Conservation (phyloP, 225 moss, liverwort and hornwort species). For the Marchantia polymorpha region DNA sequence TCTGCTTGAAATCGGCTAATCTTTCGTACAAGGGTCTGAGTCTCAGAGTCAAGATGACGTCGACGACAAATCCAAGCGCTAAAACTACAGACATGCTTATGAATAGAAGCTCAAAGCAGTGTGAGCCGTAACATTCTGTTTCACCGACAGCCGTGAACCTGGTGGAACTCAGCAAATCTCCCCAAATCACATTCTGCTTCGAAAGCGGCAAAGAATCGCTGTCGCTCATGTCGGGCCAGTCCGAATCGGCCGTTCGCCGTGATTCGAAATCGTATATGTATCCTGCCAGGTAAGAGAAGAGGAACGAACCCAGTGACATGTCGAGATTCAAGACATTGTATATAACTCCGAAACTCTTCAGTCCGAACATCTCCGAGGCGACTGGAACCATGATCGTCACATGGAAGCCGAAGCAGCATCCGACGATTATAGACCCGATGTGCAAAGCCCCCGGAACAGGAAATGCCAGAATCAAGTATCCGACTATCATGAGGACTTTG, state of each 20-base stretch:
- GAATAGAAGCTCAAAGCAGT: constrained; percentile 58
- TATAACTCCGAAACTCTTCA: constrained; percentile 5
- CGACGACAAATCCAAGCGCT: constrained; percentile 45
- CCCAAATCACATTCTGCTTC: not conserved
- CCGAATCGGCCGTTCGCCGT: not conserved
- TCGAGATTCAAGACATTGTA: not conserved
- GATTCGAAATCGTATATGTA: constrained; percentile 9
- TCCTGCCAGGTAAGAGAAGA: constrained; percentile 5
- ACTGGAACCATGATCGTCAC: not conserved
- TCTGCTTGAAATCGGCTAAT: not conserved
- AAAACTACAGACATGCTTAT: constrained; percentile 58
- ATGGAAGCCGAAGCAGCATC: constrained; percentile 9
- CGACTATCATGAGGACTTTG: constrained; percentile 7
- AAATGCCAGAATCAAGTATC: constrained; percentile 2
- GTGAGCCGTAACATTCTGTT: constrained; percentile 48
- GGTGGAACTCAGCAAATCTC: constrained; percentile 9
- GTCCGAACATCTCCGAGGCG: constrained; percentile 11
- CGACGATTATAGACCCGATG: not conserved
- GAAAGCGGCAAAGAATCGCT: not conserved
- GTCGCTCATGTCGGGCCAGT: not conserved
- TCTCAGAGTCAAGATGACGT: constrained; percentile 44
- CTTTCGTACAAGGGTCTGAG: constrained; percentile 47
- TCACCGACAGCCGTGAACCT: not conserved
- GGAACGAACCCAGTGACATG: constrained; percentile 8
- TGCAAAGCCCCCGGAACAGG: not conserved